Evolutionary conservation across 805 yeast species (phyloP).

Genomic region (Saccharomycopsis sp.): DNA sequence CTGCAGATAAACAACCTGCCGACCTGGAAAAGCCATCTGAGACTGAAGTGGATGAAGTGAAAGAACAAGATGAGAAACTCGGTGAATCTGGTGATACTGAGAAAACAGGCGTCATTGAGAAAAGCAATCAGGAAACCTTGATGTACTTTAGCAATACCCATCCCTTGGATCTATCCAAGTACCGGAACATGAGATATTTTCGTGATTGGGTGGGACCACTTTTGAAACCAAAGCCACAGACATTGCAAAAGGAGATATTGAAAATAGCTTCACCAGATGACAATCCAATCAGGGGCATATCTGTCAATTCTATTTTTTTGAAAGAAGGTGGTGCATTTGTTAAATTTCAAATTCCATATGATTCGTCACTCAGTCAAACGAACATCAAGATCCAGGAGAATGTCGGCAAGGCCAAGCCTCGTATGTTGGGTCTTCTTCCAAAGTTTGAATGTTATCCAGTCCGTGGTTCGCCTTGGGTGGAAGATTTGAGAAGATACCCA

Average conservation of each 20-base stretch:
- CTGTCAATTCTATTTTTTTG: slow-evolving; percentile 54
- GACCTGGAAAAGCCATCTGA: too few species aligned
- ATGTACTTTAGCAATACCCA: slow-evolving; percentile 45
- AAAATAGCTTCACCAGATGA: slow-evolving; percentile 31
- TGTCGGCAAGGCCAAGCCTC: slow-evolving; percentile 25
- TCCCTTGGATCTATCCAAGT: slow-evolving; percentile 27
- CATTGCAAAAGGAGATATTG: slow-evolving; percentile 2
- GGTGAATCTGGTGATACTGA: slow-evolving; percentile 49
- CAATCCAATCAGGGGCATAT: slow-evolving; percentile 33
- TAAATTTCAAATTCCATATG: slow-evolving; percentile 54
- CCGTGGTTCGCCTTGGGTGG: slow-evolving; percentile 93
- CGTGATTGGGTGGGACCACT: neutral
- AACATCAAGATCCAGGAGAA: slow-evolving; percentile 43
- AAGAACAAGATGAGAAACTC: slow-evolving; percentile 36
- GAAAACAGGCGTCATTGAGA: slow-evolving; percentile 49
- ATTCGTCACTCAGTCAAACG: slow-evolving; percentile 40
- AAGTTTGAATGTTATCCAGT: slow-evolving; percentile 60
- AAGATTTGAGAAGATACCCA: slow-evolving; percentile 77
- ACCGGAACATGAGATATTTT: neutral
- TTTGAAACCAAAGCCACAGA: neutral
- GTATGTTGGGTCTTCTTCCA: slow-evolving; percentile 34
- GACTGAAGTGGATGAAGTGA: slow-evolving; percentile 16
- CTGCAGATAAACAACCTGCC: too few species aligned
- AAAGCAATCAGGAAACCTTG: slow-evolving; percentile 40
- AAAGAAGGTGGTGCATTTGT: slow-evolving; percentile 95